Evolutionary conservation across 202 grass and related monocot species (phyloP).

Genomic region (Digitaria exilis): DNA sequence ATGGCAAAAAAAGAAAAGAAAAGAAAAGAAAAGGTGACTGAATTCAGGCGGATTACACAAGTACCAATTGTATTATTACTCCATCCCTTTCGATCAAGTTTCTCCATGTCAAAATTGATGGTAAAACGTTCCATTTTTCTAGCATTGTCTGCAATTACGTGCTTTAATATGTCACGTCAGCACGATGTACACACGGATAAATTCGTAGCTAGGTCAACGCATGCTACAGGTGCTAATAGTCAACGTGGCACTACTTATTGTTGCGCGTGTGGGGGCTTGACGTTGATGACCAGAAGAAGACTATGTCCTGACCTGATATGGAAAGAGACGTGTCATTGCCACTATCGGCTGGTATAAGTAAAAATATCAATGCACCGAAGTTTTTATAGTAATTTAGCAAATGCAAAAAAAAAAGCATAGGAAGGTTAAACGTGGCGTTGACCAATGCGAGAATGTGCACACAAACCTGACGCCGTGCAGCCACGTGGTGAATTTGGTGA

Average conservation of each 20-base stretch:
- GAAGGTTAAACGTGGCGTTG: not conserved
- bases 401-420: no score
- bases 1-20: no score
- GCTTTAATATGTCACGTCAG: not conserved
- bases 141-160: no score
- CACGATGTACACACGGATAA: not conserved
- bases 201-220: not conserved
- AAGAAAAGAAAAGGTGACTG: not conserved
- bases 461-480: no score
- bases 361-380: not conserved
- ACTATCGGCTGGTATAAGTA: not conserved
- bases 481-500: no score
- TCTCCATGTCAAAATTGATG: not conserved
- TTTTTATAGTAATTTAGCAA: not conserved
- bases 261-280: not conserved
- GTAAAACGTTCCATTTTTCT: not conserved
- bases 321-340: constrained; percentile 20
- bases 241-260: not conserved
- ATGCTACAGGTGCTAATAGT: not conserved
- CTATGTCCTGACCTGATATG: not conserved
- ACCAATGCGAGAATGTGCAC: not conserved
- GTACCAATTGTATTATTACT: not conserved
- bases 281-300: not conserved
- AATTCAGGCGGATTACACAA: not conserved
- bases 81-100: not conserved